Evolutionary conservation across 805 yeast genomes (phyloP).

Genomic region (Metschnikowia noctiluminum): DNA sequence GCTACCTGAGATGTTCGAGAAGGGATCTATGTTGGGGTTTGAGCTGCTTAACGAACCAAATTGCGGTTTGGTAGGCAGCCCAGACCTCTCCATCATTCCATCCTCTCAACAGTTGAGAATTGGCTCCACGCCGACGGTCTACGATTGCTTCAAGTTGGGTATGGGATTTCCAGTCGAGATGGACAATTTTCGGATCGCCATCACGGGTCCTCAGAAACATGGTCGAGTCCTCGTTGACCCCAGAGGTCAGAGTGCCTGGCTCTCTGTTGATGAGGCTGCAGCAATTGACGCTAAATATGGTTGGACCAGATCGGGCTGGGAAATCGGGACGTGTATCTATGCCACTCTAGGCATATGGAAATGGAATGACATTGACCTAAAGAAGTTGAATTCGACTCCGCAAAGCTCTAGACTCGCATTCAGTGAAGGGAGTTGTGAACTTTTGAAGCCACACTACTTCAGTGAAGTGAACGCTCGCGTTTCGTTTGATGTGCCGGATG

Average conservation of each 20-base stretch:
- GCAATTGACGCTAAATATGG: conserved; percentile 61
- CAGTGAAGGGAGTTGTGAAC: conserved; percentile 20
- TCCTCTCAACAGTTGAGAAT: conserved; percentile 62
- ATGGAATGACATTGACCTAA: conserved; percentile 26
- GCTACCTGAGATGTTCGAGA: conserved; percentile 32
- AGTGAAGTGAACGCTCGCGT: conserved; percentile 21
- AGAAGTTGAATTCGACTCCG: conserved; percentile 18
- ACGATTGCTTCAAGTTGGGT: conserved; percentile 71
- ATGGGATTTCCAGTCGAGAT: conserved; percentile 70
- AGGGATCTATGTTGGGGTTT: conserved; percentile 65
- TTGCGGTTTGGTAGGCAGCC: conserved; percentile 65
- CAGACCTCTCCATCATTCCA: conserved; percentile 54
- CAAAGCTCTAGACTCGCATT: conserved; percentile 29
- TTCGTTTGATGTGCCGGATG: conserved; percentile 14
- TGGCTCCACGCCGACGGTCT: conserved; percentile 80
- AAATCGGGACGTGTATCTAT: conserved; percentile 73
- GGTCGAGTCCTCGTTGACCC: conserved; percentile 63
- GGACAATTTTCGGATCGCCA: conserved; percentile 65
- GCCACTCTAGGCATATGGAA: conserved; percentile 81
- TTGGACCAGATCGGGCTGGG: conserved; percentile 69
- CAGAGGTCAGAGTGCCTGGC: conserved; percentile 67
- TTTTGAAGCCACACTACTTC: conserved; percentile 32
- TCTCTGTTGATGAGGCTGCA: conserved; percentile 41
- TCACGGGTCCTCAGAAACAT: conserved; percentile 71
- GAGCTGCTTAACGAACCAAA: conserved; percentile 88